phyloP scores from a whole-genome alignment of 2,329 filamentous ascomycete genomes.

The Lithohypha guttulata region DNA sequence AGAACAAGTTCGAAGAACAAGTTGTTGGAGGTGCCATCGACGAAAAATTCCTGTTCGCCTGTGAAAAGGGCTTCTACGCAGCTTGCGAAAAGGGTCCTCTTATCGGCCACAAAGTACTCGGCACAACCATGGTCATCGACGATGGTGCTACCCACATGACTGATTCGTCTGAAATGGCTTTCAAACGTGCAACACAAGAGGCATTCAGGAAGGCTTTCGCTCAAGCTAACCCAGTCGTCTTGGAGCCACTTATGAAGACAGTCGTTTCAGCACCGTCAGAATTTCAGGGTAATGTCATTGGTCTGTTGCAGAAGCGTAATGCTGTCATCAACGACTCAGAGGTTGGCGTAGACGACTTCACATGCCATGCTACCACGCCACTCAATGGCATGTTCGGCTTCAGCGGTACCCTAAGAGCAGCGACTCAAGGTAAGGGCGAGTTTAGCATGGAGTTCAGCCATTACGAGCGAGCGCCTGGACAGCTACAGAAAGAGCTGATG shows the following conservation, averaged over 20 bases:
- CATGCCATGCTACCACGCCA: conserved; percentile 80
- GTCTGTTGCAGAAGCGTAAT: conserved; percentile 91
- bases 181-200: conserved; percentile 88
- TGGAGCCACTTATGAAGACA: conserved; percentile 97
- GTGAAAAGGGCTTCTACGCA: conserved; percentile 83
- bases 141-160: conserved; percentile 96
- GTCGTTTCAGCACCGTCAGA: conserved; percentile 91
- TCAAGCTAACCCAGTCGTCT: conserved; percentile 67
- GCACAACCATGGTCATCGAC: conserved; percentile 81
- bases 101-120: conserved; percentile 85
- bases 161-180: conserved; percentile 92
- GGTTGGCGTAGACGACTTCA: conserved; percentile 87
- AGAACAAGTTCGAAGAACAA: conserved; percentile 77
- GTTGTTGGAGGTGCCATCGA: conserved; percentile 83
- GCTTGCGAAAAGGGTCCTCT: conserved; percentile 79
- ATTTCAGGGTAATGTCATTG: conserved; percentile 94
- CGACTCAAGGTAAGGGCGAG: conserved; percentile 96
- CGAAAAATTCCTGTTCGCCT: conserved; percentile 91
- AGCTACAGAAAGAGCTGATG: conserved; percentile 72
- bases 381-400: conserved; percentile 98
- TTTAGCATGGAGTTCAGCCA: conserved; percentile 99
- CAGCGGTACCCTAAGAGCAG: conserved; percentile 76
- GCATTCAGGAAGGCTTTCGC: conserved; percentile 92
- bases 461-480: conserved; percentile 75
- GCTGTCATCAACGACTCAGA: conserved; percentile 93